phyloP scores from a whole-genome alignment of 345 rosid species.

The Erucastrum elatum region DNA sequence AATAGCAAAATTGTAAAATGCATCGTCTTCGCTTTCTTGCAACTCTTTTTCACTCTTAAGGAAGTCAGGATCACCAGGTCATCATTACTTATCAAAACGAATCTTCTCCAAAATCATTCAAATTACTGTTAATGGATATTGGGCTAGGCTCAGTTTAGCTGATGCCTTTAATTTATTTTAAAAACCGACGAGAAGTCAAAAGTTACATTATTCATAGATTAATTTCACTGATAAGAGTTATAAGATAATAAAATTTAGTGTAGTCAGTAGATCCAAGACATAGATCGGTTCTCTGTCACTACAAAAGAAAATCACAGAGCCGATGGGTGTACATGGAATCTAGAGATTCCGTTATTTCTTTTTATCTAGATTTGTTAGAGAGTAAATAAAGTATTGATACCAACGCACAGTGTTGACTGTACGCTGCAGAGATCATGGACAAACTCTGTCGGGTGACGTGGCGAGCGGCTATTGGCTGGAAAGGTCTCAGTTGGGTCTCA shows the following conservation, averaged over 20 bases:
- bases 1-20: not conserved
- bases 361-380: not conserved
- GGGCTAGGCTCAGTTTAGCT: not conserved
- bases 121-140: not conserved
- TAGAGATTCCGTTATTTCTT: not conserved
- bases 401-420: constrained; percentile 20
- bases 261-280: not conserved
- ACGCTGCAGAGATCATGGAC: not conserved
- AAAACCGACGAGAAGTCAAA: not conserved
- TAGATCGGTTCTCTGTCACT: not conserved
- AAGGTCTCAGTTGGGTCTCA: not conserved
- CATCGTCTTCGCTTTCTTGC: not conserved
- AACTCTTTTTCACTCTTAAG: not conserved
- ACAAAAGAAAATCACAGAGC: not conserved
- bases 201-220: not conserved
- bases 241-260: not conserved
- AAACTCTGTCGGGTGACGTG: constrained; percentile 22
- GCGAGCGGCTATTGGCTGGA: not conserved
- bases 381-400: not conserved
- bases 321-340: not conserved
- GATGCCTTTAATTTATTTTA: too few species aligned
- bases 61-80: not conserved
- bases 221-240: not conserved
- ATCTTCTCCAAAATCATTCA: not conserved
- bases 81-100: not conserved